phyloP scores from a whole-genome alignment of 2,329 filamentous ascomycete genomes.

The Xylariaceae sp. region DNA sequence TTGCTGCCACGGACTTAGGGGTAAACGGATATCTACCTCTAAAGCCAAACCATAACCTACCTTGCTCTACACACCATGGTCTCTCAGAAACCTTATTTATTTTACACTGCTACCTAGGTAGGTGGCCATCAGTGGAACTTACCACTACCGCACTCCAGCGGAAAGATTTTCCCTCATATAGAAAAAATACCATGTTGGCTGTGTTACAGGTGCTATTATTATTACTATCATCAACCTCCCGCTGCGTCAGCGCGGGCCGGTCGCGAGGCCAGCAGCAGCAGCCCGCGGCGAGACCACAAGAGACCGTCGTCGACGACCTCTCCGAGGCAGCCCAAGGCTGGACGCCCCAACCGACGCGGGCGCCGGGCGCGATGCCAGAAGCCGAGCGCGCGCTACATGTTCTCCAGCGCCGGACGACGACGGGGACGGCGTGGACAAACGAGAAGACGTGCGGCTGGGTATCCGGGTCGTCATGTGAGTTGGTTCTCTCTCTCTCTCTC shows the following conservation, averaged over 20 bases:
- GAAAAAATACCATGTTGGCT: background rate
- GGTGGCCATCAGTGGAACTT: too few relatives aligned
- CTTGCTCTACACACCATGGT: too few relatives aligned
- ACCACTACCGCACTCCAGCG: too few relatives aligned
- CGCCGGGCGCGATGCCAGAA: conserved; percentile 23
- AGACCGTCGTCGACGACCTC: conserved; percentile 20
- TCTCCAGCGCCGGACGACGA: conserved; percentile 12
- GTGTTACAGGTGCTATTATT: conserved; percentile 26
- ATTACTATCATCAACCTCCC: conserved; percentile 17
- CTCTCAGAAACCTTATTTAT: too few relatives aligned
- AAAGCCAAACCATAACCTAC: too few relatives aligned
- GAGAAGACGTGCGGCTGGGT: conserved; percentile 36
- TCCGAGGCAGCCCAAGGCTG: conserved; percentile 17
- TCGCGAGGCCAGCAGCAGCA: conserved; percentile 23
- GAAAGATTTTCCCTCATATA: too few relatives aligned
- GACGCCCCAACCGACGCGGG: conserved; percentile 32
- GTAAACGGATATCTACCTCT: too few relatives aligned
- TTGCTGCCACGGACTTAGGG: too few relatives aligned
- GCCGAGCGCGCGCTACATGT: conserved; percentile 24
- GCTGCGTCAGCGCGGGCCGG: conserved; percentile 26
- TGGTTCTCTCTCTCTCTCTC: background rate
- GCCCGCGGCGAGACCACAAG: conserved; percentile 17
- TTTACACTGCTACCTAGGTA: too few relatives aligned
- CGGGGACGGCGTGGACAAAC: conserved; percentile 32
- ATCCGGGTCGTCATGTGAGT: conserved; percentile 35